phyloP scores from a whole-genome alignment of 352 stramenopile species.

The Pythium chondricola region DNA sequence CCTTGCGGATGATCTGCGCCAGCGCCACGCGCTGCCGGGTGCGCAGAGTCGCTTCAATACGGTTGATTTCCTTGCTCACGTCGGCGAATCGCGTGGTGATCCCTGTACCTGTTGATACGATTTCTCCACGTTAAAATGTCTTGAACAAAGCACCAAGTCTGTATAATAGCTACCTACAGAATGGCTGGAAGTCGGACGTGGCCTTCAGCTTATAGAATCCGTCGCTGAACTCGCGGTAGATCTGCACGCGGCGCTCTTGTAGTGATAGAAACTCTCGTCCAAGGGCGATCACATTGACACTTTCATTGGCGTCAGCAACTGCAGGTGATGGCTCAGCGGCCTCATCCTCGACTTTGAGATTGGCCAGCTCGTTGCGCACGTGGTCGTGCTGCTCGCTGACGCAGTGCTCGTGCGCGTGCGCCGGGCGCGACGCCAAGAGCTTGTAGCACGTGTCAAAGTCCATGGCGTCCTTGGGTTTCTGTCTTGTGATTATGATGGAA shows the following conservation, averaged over 20 bases:
- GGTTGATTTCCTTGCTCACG: slow-evolving; percentile 68
- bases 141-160: neutral
- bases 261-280: slow-evolving; percentile 38
- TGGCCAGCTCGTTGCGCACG: too few relatives aligned
- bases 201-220: slow-evolving; percentile 66
- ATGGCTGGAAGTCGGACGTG: slow-evolving; percentile 48
- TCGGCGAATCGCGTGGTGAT: slow-evolving; percentile 61
- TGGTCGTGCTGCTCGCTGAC: slow-evolving; percentile 26
- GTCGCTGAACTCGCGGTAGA: slow-evolving; percentile 63
- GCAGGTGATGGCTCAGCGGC: too few relatives aligned
- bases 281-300: slow-evolving; percentile 17
- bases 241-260: slow-evolving; percentile 60
- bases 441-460: slow-evolving; percentile 61
- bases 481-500: neutral
- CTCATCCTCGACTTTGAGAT: slow-evolving; percentile 2
- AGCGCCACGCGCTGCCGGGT: slow-evolving; percentile 30
- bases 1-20: slow-evolving; percentile 56
- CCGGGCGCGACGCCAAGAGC: slow-evolving; percentile 51
- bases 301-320: slow-evolving; percentile 7
- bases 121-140: too few relatives aligned
- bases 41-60: slow-evolving; percentile 41
- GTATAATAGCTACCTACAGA: slow-evolving; percentile 33
- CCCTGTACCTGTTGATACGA: slow-evolving; percentile 32
- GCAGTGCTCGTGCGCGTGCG: slow-evolving; percentile 53
- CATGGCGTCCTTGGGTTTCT: slow-evolving; percentile 26